Base-by-base conservation (phyloP, 2,329 filamentous ascomycete species). In the Pseudophaeomoniella oleicola region DNA sequence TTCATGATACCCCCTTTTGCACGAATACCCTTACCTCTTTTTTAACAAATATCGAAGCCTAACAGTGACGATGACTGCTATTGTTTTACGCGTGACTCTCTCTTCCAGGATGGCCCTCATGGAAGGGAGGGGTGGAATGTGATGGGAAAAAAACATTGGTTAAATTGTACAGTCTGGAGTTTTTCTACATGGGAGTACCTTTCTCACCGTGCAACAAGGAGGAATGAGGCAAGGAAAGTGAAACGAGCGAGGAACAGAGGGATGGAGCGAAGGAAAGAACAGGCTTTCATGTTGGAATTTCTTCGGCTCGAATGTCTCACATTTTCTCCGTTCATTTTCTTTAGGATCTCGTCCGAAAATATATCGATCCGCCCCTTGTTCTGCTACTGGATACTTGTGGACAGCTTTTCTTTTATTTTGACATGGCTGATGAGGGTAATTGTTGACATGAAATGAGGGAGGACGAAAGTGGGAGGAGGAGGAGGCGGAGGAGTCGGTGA, bases 291-390 rank as follows among this genome's bases (percentile, higher is more conserved):
- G 37, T 14, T 35, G 37, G n/a, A n/a, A 3, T 32, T 33, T 13
- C 35, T 30, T 9, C 39, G 36, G 35, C 31, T 9, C 42, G 38
- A 17, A 35, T 30, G 13, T 9, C n/a, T 36, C 33, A 15, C 40
- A 34, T 38, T 44, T 31, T 14, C 12, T 16, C 22, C 22, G 14
- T 11, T 27, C 22, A 9, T 27, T 27, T 27, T 27, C 22, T 27
- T 27, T n/a, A n/a, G n/a, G n/a, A n/a, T n/a, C n/a, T n/a, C n/a
- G n/a, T n/a, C n/a, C n/a, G n/a, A n/a, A n/a, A n/a, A n/a, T 6
- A n/a, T 27, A 27, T n/a, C 6, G 6, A 27, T 27, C 9, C 9
- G 6, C n/a, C n/a, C n/a, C n/a, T 27, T 27, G 6, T 27, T 27
- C 22, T 27, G 6, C 22, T 27, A 6, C 6, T 6, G 22, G 22